Percentiles rank a stretch among this genome's conserved stretches.
Conservation (phyloP, 2,329 filamentous ascomycete genomes). For the Pestalotiopsis sp. region DNA sequence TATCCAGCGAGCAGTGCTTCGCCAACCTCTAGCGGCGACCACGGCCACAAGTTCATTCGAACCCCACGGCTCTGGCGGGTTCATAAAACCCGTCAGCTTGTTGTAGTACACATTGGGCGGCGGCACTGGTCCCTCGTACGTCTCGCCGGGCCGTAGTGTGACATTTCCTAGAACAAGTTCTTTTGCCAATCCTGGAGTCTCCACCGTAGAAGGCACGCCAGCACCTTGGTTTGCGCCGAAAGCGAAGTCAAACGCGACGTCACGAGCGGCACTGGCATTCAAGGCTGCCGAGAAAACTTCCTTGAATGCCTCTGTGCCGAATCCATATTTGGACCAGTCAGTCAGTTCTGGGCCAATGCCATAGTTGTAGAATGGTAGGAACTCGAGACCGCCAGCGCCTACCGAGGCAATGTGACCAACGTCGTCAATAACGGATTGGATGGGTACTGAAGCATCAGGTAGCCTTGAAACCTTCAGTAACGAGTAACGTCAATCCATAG, state of each 20-base stretch:
- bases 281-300: conserved; percentile 20
- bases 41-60: conserved; percentile 23
- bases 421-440: conserved; percentile 19
- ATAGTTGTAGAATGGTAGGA: conserved; percentile 29
- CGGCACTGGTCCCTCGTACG: conserved; percentile 15
- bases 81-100: conserved; percentile 21
- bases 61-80: conserved; percentile 23
- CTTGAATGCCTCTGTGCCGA: conserved; percentile 35
- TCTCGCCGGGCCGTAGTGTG: conserved; percentile 5
- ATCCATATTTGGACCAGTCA: conserved; percentile 41
- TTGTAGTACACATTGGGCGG: conserved; percentile 19
- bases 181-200: conserved; percentile 20
- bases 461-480: conserved; percentile 20
- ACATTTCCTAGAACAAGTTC: conserved; percentile 21
- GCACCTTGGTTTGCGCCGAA: conserved; percentile 25
- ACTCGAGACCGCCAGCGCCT: conserved; percentile 28
- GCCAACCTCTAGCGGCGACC: conserved; percentile 18
- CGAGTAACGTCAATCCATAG: not conserved
- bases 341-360: conserved; percentile 22
- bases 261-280: conserved; percentile 15
- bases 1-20: not conserved
- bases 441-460: conserved; percentile 26
- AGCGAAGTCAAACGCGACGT: conserved; percentile 24
- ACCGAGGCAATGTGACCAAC: conserved; percentile 18
- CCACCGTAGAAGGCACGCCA: conserved; percentile 23